phyloP scores from a whole-genome alignment of 805 yeast species.

The Saturnispora quitensis region DNA sequence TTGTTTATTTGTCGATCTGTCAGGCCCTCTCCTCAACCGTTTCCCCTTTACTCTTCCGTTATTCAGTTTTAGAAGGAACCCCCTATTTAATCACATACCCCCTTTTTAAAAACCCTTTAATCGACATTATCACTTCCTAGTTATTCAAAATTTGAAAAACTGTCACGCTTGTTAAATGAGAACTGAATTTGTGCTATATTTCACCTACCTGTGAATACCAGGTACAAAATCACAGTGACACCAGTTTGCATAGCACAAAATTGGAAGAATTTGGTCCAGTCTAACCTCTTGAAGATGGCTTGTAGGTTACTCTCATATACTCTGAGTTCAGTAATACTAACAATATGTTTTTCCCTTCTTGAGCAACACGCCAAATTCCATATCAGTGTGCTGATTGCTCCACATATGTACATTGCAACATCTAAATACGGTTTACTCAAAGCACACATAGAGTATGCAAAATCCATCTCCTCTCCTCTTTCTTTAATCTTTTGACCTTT shows the following conservation, averaged over 20 bases:
- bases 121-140: background rate
- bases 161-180: background rate
- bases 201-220: background rate
- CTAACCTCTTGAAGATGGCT: background rate
- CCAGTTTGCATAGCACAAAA: background rate
- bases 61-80: background rate
- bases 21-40: background rate
- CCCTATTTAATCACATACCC: background rate
- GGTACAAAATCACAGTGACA: background rate
- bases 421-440: constrained; percentile 39
- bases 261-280: background rate
- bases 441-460: constrained; percentile 36
- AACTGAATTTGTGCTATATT: background rate
- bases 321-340: background rate
- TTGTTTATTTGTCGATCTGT: background rate
- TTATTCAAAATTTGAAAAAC: background rate
- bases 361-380: constrained; percentile 5
- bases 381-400: constrained; percentile 25
- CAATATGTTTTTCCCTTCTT: background rate
- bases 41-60: background rate
- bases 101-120: background rate
- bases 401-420: constrained; percentile 29
- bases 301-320: background rate
- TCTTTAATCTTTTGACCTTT: constrained; percentile 14
- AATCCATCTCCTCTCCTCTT: constrained; percentile 30